Conservation (phyloP, 306 rosid genomes). For the Gastrolobium villosum region DNA sequence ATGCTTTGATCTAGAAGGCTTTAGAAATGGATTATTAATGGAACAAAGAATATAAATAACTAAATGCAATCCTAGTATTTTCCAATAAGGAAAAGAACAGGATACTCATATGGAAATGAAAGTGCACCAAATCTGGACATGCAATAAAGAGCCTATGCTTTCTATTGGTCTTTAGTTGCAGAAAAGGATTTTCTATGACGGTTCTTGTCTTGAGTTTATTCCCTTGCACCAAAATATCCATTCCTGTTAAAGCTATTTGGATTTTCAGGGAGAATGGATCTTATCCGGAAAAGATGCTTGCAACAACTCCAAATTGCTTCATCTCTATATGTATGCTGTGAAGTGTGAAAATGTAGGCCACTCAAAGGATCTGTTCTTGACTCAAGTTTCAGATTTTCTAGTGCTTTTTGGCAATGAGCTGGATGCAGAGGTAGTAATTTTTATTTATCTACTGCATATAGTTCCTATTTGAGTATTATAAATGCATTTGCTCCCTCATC, state of each 20-base stretch:
- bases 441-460: constrained; percentile 39
- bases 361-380: constrained; percentile 93
- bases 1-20: constrained; percentile 34
- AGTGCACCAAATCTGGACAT: constrained; percentile 24
- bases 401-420: constrained; percentile 92
- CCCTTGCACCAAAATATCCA: constrained; percentile 13
- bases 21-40: constrained; percentile 35
- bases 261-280: constrained; percentile 97
- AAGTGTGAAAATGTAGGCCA: constrained; percentile 76
- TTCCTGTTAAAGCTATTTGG: constrained; percentile 44
- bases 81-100: constrained; percentile 17
- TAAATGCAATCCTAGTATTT: constrained; percentile 27
- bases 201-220: constrained; percentile 30
- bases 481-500: constrained; percentile 33
- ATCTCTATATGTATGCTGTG: constrained; percentile 79
- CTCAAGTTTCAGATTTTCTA: constrained; percentile 93
- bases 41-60: constrained; percentile 26
- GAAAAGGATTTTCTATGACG: not conserved
- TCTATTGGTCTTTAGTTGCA: constrained; percentile 14
- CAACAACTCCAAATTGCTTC: constrained; percentile 61
- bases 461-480: constrained; percentile 37
- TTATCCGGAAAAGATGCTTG: constrained; percentile 84
- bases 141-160: not conserved
- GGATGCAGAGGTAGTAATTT: constrained; percentile 97
- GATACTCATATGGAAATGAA: constrained; percentile 19